phyloP scores from a whole-genome alignment of 805 yeast genomes.

The Sungouiella blattae region DNA sequence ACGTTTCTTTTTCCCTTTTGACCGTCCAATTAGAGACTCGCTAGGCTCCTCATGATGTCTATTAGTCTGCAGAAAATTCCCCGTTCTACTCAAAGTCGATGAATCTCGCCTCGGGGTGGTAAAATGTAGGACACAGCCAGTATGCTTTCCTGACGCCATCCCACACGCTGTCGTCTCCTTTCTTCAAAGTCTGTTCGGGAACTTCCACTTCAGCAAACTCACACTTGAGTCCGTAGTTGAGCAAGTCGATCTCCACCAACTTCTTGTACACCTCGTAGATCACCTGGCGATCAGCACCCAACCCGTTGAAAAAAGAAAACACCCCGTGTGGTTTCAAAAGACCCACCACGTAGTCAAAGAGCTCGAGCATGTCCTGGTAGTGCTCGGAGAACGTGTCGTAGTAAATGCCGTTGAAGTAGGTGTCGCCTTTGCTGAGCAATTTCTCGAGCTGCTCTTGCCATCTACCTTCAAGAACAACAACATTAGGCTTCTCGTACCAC shows the following conservation, averaged over 20 bases:
- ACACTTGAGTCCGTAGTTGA: constrained; percentile 72
- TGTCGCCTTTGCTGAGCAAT: constrained; percentile 57
- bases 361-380: constrained; percentile 80
- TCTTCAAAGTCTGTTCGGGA: constrained; percentile 35
- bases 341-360: constrained; percentile 80
- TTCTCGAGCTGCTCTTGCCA: constrained; percentile 84
- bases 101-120: constrained; percentile 61
- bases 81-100: constrained; percentile 22
- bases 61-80: no score
- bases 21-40: no score
- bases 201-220: constrained; percentile 49
- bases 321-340: constrained; percentile 76
- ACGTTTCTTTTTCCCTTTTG: no score
- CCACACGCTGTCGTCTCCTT: constrained; percentile 50
- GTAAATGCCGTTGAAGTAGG: constrained; percentile 85
- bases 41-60: no score
- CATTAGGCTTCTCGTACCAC: constrained; percentile 75
- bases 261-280: constrained; percentile 70
- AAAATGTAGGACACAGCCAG: constrained; percentile 66
- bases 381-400: constrained; percentile 94
- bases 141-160: constrained; percentile 58
- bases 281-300: constrained; percentile 46
- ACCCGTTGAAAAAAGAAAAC: constrained; percentile 89
- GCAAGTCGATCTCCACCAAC: constrained; percentile 75
- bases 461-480: constrained; percentile 76